Conservation (phyloP, 2,329 filamentous ascomycete species). For the Alternaria brassicicola region DNA sequence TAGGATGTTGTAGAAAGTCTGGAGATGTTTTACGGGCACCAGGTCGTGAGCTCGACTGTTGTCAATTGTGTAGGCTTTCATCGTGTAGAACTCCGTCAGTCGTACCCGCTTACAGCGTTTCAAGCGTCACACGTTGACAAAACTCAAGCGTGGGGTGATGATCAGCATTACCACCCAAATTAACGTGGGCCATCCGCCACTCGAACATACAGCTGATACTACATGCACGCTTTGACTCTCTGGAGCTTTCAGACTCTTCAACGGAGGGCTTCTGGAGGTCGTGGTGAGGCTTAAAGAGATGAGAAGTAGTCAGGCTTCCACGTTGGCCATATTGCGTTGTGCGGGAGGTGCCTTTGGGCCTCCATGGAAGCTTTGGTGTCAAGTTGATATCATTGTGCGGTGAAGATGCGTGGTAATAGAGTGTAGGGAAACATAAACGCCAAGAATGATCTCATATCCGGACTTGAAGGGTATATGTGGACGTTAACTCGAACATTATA, state of each 20-base stretch:
- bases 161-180: neutral
- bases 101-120: neutral
- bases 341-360: neutral
- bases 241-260: neutral
- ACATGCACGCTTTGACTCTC: neutral
- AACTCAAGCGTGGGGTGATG: neutral
- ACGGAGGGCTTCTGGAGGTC: neutral
- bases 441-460: neutral
- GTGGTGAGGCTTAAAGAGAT: neutral
- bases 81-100: neutral
- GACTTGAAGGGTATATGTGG: neutral
- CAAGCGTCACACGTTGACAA: neutral
- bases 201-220: neutral
- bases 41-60: neutral
- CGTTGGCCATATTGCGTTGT: neutral
- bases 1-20: neutral
- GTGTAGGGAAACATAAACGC: neutral
- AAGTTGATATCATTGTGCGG: constrained; percentile 1
- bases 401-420: neutral
- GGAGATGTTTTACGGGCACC: neutral
- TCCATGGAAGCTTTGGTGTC: neutral
- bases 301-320: neutral
- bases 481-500: neutral
- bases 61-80: neutral
- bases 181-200: neutral